These are phyloP conservation scores for Geotrichum carabidarum DNA, from an alignment of 1,139 yeast species.

Conservation along the genomic window DNA sequence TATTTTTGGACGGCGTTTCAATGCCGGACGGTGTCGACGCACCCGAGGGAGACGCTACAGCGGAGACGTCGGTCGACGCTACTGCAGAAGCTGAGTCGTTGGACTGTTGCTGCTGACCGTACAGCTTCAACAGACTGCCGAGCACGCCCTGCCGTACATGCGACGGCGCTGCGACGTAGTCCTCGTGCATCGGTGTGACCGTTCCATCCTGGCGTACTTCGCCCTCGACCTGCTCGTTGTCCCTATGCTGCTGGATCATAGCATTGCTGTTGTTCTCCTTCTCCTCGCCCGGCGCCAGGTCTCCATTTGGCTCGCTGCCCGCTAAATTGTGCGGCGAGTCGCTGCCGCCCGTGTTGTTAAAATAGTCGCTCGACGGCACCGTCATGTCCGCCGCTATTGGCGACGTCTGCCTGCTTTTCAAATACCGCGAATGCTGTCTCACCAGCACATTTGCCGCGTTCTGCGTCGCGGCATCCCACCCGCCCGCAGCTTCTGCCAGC, in stretches of 20 bases:
- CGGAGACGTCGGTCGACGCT: not conserved
- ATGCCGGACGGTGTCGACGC: constrained; percentile 12
- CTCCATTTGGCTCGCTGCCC: not conserved
- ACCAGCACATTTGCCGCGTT: constrained; percentile 13
- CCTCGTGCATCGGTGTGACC: constrained; percentile 29
- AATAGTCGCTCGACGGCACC: constrained; percentile 1
- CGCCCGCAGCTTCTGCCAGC: not conserved
- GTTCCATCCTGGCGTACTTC: constrained; percentile 3
- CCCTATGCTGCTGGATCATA: not conserved
- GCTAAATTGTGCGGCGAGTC: not conserved
- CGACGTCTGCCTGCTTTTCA: constrained; percentile 7
- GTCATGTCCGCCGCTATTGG: constrained; percentile 11
- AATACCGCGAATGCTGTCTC: constrained; percentile 15
- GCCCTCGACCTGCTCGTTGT: not conserved
- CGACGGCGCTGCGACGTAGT: constrained; percentile 65
- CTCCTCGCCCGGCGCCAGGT: not conserved
- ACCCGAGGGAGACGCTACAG: not conserved
- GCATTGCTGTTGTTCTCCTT: not conserved
- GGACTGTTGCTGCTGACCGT: constrained; percentile 38
- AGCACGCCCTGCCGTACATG: constrained; percentile 78
- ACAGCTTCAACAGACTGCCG: constrained; percentile 66
- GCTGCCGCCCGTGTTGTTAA: not conserved
- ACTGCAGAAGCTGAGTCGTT: not conserved
- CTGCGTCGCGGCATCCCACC: not conserved
- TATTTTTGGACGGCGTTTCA: constrained; percentile 7